These are phyloP conservation scores for Coemansia sp. DNA, from an alignment of 192 early-diverging fungal genomes.

Conservation along the genomic window DNA sequence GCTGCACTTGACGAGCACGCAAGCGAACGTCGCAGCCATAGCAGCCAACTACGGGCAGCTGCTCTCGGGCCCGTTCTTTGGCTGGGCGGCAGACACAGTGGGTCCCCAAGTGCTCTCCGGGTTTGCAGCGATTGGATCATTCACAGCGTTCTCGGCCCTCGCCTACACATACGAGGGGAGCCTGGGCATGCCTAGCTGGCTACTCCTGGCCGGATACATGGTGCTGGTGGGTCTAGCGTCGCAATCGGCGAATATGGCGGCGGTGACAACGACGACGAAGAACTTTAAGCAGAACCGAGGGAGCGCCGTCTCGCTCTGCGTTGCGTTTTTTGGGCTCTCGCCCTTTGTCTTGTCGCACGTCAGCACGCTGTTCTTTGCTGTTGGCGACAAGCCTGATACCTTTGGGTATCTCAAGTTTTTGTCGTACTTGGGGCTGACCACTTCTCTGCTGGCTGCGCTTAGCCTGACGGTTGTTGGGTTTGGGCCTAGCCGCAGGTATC, in stretches of 20 bases:
- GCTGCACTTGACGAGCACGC: conserved; percentile 60
- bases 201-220: conserved; percentile 46
- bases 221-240: conserved; percentile 60
- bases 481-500: conserved; percentile 39
- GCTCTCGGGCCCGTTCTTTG: conserved; percentile 63
- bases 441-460: conserved; percentile 28
- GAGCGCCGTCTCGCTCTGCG: conserved; percentile 61
- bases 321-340: conserved; percentile 68
- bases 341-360: conserved; percentile 65
- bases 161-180: conserved; percentile 50
- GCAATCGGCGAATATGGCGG: conserved; percentile 65
- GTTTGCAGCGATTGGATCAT: conserved; percentile 45
- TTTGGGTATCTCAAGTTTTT: conserved; percentile 52
- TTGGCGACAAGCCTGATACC: conserved; percentile 39
- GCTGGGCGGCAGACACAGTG: conserved; percentile 58
- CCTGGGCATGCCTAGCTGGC: conserved; percentile 35
- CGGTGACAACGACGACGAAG: conserved; percentile 64
- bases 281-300: conserved; percentile 64
- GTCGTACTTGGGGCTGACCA: conserved; percentile 35
- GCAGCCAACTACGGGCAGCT: conserved; percentile 68
- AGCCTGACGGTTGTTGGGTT: conserved; percentile 47
- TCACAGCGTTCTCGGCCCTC: conserved; percentile 41
- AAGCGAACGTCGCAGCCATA: conserved; percentile 66
- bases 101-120: conserved; percentile 45
- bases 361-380: conserved; percentile 57